Evolutionary conservation across 2,329 filamentous ascomycete species (phyloP).

Genomic region (Beauveria scarabaeidicola): DNA sequence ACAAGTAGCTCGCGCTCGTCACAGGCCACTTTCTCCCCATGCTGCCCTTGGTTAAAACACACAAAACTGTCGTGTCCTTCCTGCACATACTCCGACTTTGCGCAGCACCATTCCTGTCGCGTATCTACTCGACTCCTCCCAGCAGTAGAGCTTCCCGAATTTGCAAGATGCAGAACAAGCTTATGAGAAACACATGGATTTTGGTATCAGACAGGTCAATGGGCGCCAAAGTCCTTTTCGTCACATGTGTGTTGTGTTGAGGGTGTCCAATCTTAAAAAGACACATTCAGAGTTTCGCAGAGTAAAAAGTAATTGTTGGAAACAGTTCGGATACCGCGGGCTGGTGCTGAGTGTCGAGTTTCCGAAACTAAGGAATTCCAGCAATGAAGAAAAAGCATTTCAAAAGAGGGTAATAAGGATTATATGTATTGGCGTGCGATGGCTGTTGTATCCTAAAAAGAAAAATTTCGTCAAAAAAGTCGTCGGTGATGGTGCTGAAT

Average conservation of each 20-base stretch:
- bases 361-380: background rate
- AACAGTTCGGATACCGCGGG: background rate
- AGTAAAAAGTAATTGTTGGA: background rate
- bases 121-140: background rate
- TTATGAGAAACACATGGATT: background rate
- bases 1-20: background rate
- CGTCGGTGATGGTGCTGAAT: slow-evolving; percentile 8
- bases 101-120: background rate
- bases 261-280: background rate
- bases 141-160: background rate
- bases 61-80: background rate
- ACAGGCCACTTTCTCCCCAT: background rate
- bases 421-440: slow-evolving; percentile 2
- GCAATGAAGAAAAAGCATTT: slow-evolving; percentile 5
- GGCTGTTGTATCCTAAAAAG: slow-evolving; percentile 12
- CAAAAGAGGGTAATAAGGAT: slow-evolving; percentile 11
- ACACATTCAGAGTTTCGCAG: background rate
- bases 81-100: background rate
- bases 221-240: background rate
- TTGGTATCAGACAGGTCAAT: background rate
- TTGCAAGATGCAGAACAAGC: background rate
- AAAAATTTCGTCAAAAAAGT: slow-evolving; percentile 12
- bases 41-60: background rate
- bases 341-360: background rate
- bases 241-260: background rate